Conservation (phyloP, 371 early-diverging fungal species). For the Zopfochytrium polystomum region DNA sequence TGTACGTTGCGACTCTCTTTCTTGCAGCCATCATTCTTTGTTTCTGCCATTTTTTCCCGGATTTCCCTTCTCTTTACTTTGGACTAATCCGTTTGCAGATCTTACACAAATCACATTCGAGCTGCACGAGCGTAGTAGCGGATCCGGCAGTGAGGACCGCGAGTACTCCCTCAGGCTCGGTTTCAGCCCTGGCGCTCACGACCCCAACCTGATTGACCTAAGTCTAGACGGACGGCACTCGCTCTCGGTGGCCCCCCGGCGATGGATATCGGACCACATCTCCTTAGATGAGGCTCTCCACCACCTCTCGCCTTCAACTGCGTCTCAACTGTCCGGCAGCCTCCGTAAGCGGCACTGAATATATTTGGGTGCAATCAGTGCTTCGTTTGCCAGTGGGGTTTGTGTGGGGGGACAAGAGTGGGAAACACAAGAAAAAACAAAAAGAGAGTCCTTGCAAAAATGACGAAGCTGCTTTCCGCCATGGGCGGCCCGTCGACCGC, state of each 20-base stretch:
- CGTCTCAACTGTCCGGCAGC: neutral
- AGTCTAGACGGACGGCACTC: conserved; percentile 85
- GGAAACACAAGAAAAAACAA: too few relatives aligned
- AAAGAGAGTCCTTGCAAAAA: too few relatives aligned
- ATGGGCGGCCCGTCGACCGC: too few relatives aligned
- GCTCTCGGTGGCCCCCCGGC: conserved; percentile 73
- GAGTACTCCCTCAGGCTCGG: conserved; percentile 89
- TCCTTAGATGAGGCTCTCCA: conserved; percentile 23
- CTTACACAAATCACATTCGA: conserved; percentile 97
- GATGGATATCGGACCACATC: conserved; percentile 25
- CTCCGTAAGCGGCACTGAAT: too few relatives aligned
- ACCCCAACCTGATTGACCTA: conserved; percentile 83
- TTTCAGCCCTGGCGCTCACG: conserved; percentile 87
- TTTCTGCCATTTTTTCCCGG: conserved; percentile 3
- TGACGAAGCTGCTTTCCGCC: too few relatives aligned
- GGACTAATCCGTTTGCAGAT: conserved; percentile 38
- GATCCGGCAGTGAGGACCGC: conserved; percentile 35
- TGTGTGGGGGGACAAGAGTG: too few relatives aligned
- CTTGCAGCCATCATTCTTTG: neutral
- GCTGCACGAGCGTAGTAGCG: conserved; percentile 83
- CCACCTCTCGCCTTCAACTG: neutral
- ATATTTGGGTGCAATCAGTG: too few relatives aligned
- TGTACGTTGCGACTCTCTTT: too few relatives aligned
- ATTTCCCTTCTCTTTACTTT: neutral
- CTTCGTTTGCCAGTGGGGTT: too few relatives aligned